Percentiles rank a stretch among this genome's conserved stretches.
Evolutionary conservation across 2,329 filamentous ascomycete species (phyloP).

Genomic region (Penicillium oxalicum): DNA sequence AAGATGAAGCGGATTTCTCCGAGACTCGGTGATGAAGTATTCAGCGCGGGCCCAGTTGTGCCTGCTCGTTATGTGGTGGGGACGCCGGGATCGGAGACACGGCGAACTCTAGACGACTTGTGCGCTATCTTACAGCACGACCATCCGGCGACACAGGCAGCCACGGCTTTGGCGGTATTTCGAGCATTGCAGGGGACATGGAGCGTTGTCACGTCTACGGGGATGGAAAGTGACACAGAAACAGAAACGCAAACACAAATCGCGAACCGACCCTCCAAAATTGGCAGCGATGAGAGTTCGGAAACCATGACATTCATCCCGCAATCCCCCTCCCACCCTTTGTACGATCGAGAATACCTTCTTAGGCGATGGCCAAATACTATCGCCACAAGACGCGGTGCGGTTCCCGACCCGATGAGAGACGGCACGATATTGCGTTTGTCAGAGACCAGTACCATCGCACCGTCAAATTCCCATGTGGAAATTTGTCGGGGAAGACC

Average conservation of each 20-base stretch:
- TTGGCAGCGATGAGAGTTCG: constrained; percentile 42
- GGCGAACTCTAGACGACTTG: constrained; percentile 48
- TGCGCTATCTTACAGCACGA: constrained; percentile 27
- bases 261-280: no score
- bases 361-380: constrained; percentile 6
- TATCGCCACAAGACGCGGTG: not conserved
- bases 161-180: constrained; percentile 63
- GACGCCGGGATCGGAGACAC: constrained; percentile 25
- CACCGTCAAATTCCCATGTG: constrained; percentile 7
- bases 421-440: constrained; percentile 12
- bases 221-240: constrained; percentile 34
- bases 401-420: constrained; percentile 7
- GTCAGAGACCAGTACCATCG: constrained; percentile 3
- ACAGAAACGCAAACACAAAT: no score
- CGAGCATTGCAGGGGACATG: constrained; percentile 65
- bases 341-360: constrained; percentile 34
- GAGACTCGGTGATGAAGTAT: constrained; percentile 24
- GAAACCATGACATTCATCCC: constrained; percentile 60
- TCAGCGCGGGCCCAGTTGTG: constrained; percentile 41
- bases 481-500: constrained; percentile 8
- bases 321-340: constrained; percentile 48
- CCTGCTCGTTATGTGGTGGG: constrained; percentile 47
- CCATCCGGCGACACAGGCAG: constrained; percentile 44
- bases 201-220: constrained; percentile 48
- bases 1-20: constrained; percentile 44